Percentiles rank a stretch among this genome's conserved stretches.
These are phyloP conservation scores for Cajanus cajan DNA, from an alignment of 306 rosid species.

Conservation along the genomic window DNA sequence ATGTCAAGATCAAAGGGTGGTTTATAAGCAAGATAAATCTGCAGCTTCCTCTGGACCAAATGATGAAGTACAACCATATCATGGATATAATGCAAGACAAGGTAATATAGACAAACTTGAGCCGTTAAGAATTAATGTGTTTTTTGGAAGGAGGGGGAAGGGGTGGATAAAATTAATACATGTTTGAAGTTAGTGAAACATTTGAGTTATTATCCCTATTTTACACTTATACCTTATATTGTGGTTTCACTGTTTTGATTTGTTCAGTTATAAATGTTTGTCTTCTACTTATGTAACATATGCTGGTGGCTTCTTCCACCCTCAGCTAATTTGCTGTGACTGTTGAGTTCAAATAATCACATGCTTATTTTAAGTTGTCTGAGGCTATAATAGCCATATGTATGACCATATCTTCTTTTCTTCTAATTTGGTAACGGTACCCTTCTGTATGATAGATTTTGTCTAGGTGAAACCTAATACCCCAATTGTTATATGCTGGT, in stretches of 20 bases:
- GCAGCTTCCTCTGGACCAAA: slow-evolving; percentile 45
- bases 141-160: neutral
- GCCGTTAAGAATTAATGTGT: slow-evolving; percentile 3
- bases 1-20: slow-evolving; percentile 29
- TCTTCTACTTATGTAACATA: slow-evolving; percentile 8
- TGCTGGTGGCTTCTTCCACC: neutral
- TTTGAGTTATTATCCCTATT: slow-evolving; percentile 4
- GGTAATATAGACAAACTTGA: slow-evolving; percentile 41
- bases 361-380: neutral
- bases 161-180: neutral
- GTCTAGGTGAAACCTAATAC: neutral
- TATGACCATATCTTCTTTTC: neutral
- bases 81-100: slow-evolving; percentile 47
- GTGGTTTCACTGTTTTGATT: neutral
- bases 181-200: slow-evolving; percentile 1
- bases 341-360: slow-evolving; percentile 19
- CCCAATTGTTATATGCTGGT: neutral
- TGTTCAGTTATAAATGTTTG: neutral
- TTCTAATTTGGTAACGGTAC: neutral
- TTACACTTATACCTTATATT: neutral
- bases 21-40: slow-evolving; percentile 40
- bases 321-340: neutral
- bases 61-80: slow-evolving; percentile 39
- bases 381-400: neutral
- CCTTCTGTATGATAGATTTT: neutral